Evolutionary conservation across 345 rosid genomes (phyloP), one percentile per base, ranked within the genome.

Genomic region (Acer negundo): DNA sequence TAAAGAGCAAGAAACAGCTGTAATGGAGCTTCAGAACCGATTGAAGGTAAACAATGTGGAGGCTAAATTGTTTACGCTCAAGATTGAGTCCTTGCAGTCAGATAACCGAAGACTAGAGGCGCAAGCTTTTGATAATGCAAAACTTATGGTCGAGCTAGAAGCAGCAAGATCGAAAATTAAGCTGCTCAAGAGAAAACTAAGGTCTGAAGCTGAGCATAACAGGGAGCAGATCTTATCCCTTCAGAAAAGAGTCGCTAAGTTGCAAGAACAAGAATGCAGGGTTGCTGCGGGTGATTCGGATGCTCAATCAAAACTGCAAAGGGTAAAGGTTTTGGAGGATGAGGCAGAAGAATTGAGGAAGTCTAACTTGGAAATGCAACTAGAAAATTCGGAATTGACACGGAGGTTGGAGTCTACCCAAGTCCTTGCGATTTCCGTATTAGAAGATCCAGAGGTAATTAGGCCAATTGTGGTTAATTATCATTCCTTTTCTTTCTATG

Each of bases 21-120:
- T 87, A 9, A 79, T 84, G 84, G 99, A 96, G 84, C 90, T 96
- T 44, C 88, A 93, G 68, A 96, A 93, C 84, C 90, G 92, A 38
- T 70, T 96, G 81, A 94, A 91, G 83, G 77, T 91, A 67, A 92
- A 86, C 70, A 88, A 84, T 64, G 82, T 90, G 90, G 97, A 96
- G 85, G 87, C 89, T 64, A 90, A 87, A 84, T 88, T 92, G 69
- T 85, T 92, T 66, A 80, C 78, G 26, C 82, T 88, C 11, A 96
- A 91, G 86, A 96, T 96, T 6, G 90, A 94, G 74, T 86, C 97
- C 4, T 83, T 96, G 46, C 88, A 83, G 85, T 85, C 86, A 0
- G 94, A 92, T 67, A 96, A 96, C 53, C 78, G 77, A 64, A 90
- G 88, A 77, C 87, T 96, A 13, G 86, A 89, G 82, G 86, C 84